phyloP scores from a whole-genome alignment of 2,329 filamentous ascomycete genomes.

The Trichophyton mentagrophytes region DNA sequence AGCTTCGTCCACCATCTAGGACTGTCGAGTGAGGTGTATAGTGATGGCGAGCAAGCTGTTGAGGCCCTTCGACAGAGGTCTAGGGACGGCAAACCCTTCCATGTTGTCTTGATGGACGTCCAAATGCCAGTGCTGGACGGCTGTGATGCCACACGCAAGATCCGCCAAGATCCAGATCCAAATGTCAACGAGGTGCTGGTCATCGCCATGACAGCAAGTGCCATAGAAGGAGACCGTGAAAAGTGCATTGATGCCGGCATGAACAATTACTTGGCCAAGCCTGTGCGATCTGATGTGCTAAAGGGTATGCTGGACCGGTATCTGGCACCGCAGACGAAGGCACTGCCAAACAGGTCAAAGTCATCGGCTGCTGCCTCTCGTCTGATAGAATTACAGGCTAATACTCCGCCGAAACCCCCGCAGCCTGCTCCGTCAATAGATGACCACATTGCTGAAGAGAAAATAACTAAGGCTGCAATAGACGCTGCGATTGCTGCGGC shows the following conservation, averaged over 20 bases:
- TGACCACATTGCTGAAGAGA: not conserved
- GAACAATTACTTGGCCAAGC: conserved; percentile 95
- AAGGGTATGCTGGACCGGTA: conserved; percentile 69
- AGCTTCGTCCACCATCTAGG: conserved; percentile 79
- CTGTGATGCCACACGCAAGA: conserved; percentile 75
- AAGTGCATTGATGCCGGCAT: conserved; percentile 93
- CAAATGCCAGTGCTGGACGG: conserved; percentile 92
- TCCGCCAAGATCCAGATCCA: conserved; percentile 64
- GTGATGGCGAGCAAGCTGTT: conserved; percentile 77
- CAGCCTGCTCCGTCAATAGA: not conserved
- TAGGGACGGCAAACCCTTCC: conserved; percentile 62
- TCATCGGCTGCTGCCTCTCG: not conserved
- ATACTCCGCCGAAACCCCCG: not conserved
- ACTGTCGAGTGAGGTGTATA: conserved; percentile 76
- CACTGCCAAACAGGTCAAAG: conserved; percentile 5
- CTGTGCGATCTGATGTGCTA: conserved; percentile 76
- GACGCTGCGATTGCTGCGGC: not conserved
- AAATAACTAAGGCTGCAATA: not conserved
- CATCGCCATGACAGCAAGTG: conserved; percentile 93
- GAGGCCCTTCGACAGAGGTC: conserved; percentile 68
- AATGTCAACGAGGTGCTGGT: conserved; percentile 73
- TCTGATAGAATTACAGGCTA: not conserved
- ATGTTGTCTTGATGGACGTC: conserved; percentile 88
- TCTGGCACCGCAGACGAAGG: conserved; percentile 36
- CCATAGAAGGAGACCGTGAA: conserved; percentile 86